phyloP scores from a whole-genome alignment of 768 basidiomycete genomes.

The Boletus insuetus region DNA sequence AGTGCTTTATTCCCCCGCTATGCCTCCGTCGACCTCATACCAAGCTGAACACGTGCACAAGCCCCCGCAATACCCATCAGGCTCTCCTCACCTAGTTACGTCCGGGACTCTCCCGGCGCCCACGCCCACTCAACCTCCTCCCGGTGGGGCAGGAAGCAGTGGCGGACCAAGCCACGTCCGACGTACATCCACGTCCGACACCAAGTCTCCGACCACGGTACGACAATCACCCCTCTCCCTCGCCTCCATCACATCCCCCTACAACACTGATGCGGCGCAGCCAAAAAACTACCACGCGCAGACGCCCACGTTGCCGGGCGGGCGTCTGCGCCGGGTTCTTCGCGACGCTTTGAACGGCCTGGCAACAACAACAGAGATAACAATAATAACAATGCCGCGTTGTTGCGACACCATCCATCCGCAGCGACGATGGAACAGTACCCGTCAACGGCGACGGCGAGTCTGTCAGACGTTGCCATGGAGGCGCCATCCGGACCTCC shows the following conservation, averaged over 20 bases:
- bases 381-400: constrained; percentile 9
- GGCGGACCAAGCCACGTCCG: constrained; percentile 24
- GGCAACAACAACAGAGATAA: constrained; percentile 13
- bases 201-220: constrained; percentile 30
- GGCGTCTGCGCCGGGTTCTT: constrained; percentile 65
- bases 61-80: constrained; percentile 27
- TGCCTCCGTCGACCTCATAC: constrained; percentile 25
- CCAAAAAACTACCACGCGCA: constrained; percentile 81
- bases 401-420: constrained; percentile 35
- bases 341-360: constrained; percentile 32
- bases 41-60: constrained; percentile 22
- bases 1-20: constrained; percentile 22
- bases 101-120: constrained; percentile 20
- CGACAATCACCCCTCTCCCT: constrained; percentile 40
- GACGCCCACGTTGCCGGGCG: constrained; percentile 69
- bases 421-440: not conserved
- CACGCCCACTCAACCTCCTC: constrained; percentile 16
- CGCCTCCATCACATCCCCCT: constrained; percentile 43
- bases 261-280: constrained; percentile 34
- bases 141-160: constrained; percentile 11
- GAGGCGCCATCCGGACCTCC: constrained; percentile 28
- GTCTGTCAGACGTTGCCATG: constrained; percentile 28
- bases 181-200: constrained; percentile 30
- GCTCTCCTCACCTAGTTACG: constrained; percentile 27
- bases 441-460: constrained; percentile 23